Conservation (phyloP, 2,329 filamentous ascomycete genomes). For the Didymellaceae sp. region DNA sequence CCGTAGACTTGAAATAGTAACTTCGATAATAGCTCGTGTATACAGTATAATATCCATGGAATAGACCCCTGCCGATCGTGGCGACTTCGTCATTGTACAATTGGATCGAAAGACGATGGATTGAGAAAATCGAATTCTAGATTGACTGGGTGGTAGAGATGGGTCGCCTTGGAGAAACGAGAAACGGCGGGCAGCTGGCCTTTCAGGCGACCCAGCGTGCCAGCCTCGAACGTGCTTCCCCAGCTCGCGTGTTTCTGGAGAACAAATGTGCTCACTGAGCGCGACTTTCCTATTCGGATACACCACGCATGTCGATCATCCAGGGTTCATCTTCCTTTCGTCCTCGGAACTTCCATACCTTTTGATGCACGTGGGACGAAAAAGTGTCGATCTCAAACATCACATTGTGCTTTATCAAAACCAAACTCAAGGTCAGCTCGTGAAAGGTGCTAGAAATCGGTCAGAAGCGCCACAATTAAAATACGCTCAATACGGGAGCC, state of each 20-base stretch:
- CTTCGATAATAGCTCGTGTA: too few species aligned
- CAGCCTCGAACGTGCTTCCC: not conserved
- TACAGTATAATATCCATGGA: too few species aligned
- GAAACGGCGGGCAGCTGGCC: not conserved
- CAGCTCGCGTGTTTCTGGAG: not conserved
- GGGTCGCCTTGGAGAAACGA: not conserved
- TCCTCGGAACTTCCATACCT: slow-evolving; percentile 4
- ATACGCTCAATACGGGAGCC: slow-evolving; percentile 1
- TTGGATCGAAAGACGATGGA: not conserved
- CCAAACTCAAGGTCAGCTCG: not conserved
- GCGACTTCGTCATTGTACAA: too few species aligned
- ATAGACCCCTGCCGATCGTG: too few species aligned
- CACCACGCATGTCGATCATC: slow-evolving; percentile 13
- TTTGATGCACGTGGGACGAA: too few species aligned
- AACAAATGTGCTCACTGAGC: slow-evolving; percentile 3
- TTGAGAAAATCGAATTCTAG: not conserved
- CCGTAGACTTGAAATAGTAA: not conserved
- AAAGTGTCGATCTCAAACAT: slow-evolving; percentile 8
- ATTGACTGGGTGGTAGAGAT: not conserved
- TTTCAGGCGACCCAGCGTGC: slow-evolving; percentile 1
- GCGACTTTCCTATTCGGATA: slow-evolving; percentile 6
- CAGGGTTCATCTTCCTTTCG: slow-evolving; percentile 13
- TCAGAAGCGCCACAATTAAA: not conserved
- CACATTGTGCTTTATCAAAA: not conserved
- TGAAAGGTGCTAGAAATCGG: not conserved